Evolutionary conservation across 2,329 filamentous ascomycete genomes (phyloP).

Genomic region (Peltaster fructicola): DNA sequence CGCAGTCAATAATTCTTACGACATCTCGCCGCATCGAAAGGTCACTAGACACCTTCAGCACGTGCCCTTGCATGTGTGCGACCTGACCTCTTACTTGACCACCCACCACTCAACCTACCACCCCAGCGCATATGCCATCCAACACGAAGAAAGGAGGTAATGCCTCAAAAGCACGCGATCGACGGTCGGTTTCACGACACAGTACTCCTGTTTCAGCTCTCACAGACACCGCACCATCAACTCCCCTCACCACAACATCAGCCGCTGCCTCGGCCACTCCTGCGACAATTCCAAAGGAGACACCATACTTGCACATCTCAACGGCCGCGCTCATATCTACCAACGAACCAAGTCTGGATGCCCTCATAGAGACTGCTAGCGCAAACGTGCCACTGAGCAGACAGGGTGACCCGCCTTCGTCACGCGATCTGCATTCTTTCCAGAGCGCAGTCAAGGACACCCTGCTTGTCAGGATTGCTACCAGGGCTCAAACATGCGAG

Average conservation of each 20-base stretch:
- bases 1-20: no score
- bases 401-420: constrained; percentile 30
- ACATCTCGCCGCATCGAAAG: no score
- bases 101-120: no score
- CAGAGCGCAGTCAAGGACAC: constrained; percentile 46
- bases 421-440: constrained; percentile 45
- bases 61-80: no score
- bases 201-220: constrained; percentile 47
- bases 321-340: constrained; percentile 31
- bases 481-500: constrained; percentile 49
- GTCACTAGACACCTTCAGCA: no score
- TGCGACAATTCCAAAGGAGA: constrained; percentile 31
- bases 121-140: constrained; percentile 5
- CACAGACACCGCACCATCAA: constrained; percentile 27
- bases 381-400: constrained; percentile 28
- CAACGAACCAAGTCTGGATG: constrained; percentile 48
- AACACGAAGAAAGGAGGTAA: constrained; percentile 17
- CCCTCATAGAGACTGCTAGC: constrained; percentile 46
- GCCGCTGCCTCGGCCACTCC: constrained; percentile 33
- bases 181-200: constrained; percentile 57
- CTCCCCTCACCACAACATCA: constrained; percentile 40
- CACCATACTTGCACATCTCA: constrained; percentile 47
- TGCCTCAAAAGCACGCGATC: constrained; percentile 26
- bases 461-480: constrained; percentile 24
- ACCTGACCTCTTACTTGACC: no score